These are phyloP conservation scores for Quercus parvula DNA, from an alignment of 306 rosid genomes.

Conservation along the genomic window DNA sequence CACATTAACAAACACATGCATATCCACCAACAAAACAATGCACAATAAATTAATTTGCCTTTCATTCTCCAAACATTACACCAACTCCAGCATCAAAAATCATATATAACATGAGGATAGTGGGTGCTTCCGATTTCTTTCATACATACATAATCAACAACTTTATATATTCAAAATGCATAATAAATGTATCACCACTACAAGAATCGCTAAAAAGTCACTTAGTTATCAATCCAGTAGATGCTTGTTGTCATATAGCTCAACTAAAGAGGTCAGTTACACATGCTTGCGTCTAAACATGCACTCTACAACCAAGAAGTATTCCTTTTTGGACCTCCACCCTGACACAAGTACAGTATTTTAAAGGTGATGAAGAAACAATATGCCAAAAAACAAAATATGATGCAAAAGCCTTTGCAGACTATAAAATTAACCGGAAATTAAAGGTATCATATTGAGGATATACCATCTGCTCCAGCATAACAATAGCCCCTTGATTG, in stretches of 20 bases:
- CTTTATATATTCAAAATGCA: neutral
- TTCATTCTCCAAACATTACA: neutral
- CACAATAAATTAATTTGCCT: neutral
- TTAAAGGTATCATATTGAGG: conserved; percentile 17
- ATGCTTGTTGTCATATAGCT: neutral
- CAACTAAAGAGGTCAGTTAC: neutral
- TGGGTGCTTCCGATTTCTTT: neutral
- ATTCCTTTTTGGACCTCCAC: neutral
- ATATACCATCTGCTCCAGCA: conserved; percentile 95
- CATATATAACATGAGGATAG: neutral
- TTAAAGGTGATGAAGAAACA: neutral
- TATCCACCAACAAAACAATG: neutral
- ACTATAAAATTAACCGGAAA: conserved; percentile 20
- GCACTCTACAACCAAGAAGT: neutral
- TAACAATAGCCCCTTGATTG: conserved; percentile 70
- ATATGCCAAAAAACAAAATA: neutral
- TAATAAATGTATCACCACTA: neutral
- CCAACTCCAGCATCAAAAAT: neutral
- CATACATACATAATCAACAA: neutral
- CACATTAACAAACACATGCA: conserved; percentile 20
- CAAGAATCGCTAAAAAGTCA: neutral
- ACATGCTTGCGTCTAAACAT: neutral
- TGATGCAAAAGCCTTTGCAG: neutral
- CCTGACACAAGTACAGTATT: neutral
- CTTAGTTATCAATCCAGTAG: neutral